These are phyloP conservation scores for Metarhizium rileyi DNA, from an alignment of 2,329 filamentous ascomycete species.

Conservation along the genomic window DNA sequence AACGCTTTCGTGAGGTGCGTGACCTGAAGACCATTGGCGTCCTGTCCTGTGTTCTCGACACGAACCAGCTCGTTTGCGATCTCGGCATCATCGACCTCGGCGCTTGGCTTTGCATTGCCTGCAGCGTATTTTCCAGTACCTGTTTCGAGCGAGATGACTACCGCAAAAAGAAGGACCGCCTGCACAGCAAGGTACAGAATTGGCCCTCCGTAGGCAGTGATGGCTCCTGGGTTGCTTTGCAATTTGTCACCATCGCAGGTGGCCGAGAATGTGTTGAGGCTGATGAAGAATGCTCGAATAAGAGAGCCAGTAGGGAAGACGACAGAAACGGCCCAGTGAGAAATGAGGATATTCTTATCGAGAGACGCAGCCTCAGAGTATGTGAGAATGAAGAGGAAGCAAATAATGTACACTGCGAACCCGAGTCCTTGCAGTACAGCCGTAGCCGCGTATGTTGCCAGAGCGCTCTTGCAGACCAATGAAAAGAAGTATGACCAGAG, in stretches of 20 bases:
- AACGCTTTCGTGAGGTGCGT: slow-evolving; percentile 74
- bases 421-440: slow-evolving; percentile 60
- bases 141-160: slow-evolving; percentile 73
- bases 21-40: slow-evolving; percentile 64
- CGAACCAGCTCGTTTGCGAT: slow-evolving; percentile 55
- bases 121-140: slow-evolving; percentile 53
- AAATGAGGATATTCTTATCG: slow-evolving; percentile 55
- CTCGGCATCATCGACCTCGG: slow-evolving; percentile 47
- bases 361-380: slow-evolving; percentile 60
- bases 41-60: slow-evolving; percentile 33
- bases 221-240: slow-evolving; percentile 57
- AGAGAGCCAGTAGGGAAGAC: slow-evolving; percentile 70
- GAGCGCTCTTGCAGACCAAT: slow-evolving; percentile 66
- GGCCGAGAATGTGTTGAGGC: slow-evolving; percentile 75
- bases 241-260: slow-evolving; percentile 57
- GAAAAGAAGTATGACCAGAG: slow-evolving; percentile 74
- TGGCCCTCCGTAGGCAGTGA: slow-evolving; percentile 71
- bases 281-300: slow-evolving; percentile 62
- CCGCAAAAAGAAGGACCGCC: slow-evolving; percentile 55
- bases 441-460: slow-evolving; percentile 75
- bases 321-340: slow-evolving; percentile 69
- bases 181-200: slow-evolving; percentile 77
- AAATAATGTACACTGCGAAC: slow-evolving; percentile 20
- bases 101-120: slow-evolving; percentile 21
- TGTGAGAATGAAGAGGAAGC: slow-evolving; percentile 59